Percentiles rank a stretch among this genome's conserved stretches.
phyloP scores from a whole-genome alignment of 805 yeast genomes.

The Ogataea minuta region DNA sequence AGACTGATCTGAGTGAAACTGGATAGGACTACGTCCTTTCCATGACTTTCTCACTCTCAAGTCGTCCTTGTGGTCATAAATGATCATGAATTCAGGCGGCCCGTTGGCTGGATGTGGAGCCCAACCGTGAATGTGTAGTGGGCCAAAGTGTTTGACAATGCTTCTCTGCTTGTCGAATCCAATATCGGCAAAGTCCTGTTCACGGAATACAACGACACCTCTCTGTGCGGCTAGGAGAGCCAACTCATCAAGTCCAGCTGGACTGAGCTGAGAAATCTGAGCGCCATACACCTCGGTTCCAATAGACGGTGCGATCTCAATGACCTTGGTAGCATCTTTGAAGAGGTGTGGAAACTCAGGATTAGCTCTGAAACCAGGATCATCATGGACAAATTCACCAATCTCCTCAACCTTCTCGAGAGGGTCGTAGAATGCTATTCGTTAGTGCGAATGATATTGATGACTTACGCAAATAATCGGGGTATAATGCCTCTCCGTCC shows the following conservation, averaged over 20 bases:
- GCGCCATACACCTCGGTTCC: slow-evolving; percentile 64
- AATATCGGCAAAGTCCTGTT: slow-evolving; percentile 60
- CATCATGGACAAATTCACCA: slow-evolving; percentile 17
- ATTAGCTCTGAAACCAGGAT: slow-evolving; percentile 42
- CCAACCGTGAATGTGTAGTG: slow-evolving; percentile 59
- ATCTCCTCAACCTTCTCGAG: slow-evolving; percentile 20
- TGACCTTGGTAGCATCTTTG: slow-evolving; percentile 17
- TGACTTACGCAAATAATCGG: slow-evolving; percentile 18
- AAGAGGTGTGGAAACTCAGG: slow-evolving; percentile 49
- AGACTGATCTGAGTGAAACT: slow-evolving; percentile 53
- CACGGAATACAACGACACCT: slow-evolving; percentile 65
- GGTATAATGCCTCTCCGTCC: slow-evolving; percentile 15
- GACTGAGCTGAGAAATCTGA: slow-evolving; percentile 54
- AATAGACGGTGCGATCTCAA: slow-evolving; percentile 59
- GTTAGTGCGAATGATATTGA: background rate
- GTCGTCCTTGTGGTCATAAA: slow-evolving; percentile 38
- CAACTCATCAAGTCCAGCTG: slow-evolving; percentile 62
- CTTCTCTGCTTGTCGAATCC: slow-evolving; percentile 48
- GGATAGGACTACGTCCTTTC: slow-evolving; percentile 36
- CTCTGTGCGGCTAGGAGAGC: slow-evolving; percentile 66
- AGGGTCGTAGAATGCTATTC: slow-evolving; percentile 18
- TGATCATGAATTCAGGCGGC: slow-evolving; percentile 41
- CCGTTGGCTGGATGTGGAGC: slow-evolving; percentile 49
- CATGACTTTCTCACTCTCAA: slow-evolving; percentile 21
- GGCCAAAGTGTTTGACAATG: slow-evolving; percentile 65